These are phyloP conservation scores for Delonix regia DNA, from an alignment of 306 rosid genomes.

Conservation along the genomic window DNA sequence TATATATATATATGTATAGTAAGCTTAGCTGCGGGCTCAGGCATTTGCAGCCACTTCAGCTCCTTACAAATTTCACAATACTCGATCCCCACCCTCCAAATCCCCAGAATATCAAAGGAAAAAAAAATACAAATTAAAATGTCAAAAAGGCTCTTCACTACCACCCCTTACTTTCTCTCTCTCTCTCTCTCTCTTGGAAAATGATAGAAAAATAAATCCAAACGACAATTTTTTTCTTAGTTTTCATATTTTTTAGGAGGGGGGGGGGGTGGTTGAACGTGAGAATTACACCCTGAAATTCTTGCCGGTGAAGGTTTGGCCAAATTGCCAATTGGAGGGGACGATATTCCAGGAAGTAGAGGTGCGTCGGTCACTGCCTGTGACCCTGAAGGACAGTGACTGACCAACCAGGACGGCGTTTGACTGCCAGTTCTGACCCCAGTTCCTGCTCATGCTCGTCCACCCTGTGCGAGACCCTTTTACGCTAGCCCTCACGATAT, in stretches of 20 bases:
- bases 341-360: slow-evolving; percentile 56
- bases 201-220: too few species aligned
- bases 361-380: slow-evolving; percentile 52
- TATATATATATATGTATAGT: not conserved
- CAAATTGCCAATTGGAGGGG: slow-evolving; percentile 59
- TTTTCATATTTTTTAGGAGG: too few species aligned
- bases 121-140: not conserved
- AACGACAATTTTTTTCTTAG: too few species aligned
- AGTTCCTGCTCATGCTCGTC: slow-evolving; percentile 57
- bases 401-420: slow-evolving; percentile 49
- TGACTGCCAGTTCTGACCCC: too few species aligned
- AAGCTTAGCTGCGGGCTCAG: slow-evolving; percentile 48
- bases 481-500: slow-evolving; percentile 49
- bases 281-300: slow-evolving; percentile 47
- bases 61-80: not conserved
- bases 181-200: too few species aligned
- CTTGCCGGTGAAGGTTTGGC: slow-evolving; percentile 56
- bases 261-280: too few species aligned
- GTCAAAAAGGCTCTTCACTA: slow-evolving; percentile 6
- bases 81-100: not conserved
- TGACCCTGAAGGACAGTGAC: slow-evolving; percentile 59
- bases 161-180: slow-evolving; percentile 4
- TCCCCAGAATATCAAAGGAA: too few species aligned
- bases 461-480: slow-evolving; percentile 53
- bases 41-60: slow-evolving; percentile 51